Evolutionary conservation across 108 stramenopile genomes (phyloP), one percentile per base, ranked within the genome.

Genomic region (Chaetoceros muelleri): DNA sequence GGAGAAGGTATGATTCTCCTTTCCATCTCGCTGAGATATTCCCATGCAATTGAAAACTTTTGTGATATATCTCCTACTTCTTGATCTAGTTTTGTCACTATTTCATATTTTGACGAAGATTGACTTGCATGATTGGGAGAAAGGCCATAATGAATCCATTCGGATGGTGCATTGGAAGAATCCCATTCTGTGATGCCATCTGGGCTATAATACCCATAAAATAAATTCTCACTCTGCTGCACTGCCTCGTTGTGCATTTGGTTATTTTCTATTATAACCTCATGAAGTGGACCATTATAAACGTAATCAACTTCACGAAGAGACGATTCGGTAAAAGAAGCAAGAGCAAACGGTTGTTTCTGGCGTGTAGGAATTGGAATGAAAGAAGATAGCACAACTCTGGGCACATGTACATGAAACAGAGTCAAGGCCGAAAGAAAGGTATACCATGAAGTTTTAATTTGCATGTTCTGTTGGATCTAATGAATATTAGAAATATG

Each of bases 181-280:
- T 62, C 61, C n/a, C 54, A 62, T 24, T 55, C 54, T 18, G 28
- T 16, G 34, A 67, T 55, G 20, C 66, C 66, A 19, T 67, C 54
- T 10, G 66, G 66, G 24, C 22, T n/a, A 49, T 62, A 67, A 46
- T 49, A 67, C 40, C 66, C 66, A 30, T 67, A 67, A 25, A 67
- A 67, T 25, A 52, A 47, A 18, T 55, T 47, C 40, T 67, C 66
- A 30, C 61, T 62, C 24, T 49, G 28, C 28, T 26, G 44, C 18
- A 67, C 61, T 2, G 54, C 61, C n/a, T 65, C 64, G 13, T 0
- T 7, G 23, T 49, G 48, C 7, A 16, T 24, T 23, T 18, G 7
- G 7, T 23, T 49, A 18, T 49, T 49, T n/a, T 49, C 48, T 49
- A 16, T 7, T 16, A 49, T 49, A 7, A 49, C 48, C n/a, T n/a